Evolutionary conservation across 1,284 basidiomycete species (phyloP).

Genomic region (Ustanciosporium gigantosporum): DNA sequence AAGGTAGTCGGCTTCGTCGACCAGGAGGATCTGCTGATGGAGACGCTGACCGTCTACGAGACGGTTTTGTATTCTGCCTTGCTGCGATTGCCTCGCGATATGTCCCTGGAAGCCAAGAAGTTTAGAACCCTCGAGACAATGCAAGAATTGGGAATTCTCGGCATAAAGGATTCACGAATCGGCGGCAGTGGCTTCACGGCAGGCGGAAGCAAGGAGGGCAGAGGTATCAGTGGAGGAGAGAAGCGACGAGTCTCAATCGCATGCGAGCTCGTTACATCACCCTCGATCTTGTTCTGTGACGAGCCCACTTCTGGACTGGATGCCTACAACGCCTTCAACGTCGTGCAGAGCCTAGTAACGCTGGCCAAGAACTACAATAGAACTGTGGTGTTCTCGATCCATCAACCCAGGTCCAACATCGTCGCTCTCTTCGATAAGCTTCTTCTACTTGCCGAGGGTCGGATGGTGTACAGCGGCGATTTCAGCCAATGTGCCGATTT

Average conservation of each 20-base stretch:
- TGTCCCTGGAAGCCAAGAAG: conserved; percentile 91
- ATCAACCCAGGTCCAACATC: conserved; percentile 97
- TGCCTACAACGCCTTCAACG: conserved; percentile 91
- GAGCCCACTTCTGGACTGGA: conserved; percentile 90
- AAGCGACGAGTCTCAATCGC: conserved; percentile 72
- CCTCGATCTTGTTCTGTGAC: conserved; percentile 91
- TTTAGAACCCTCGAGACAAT: conserved; percentile 92
- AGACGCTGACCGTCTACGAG: conserved; percentile 95
- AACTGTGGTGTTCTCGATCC: conserved; percentile 96
- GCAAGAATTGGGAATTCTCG: conserved; percentile 89
- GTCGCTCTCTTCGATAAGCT: conserved; percentile 92
- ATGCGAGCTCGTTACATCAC: conserved; percentile 95
- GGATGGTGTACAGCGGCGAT: conserved; percentile 78
- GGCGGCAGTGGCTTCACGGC: conserved; percentile 68
- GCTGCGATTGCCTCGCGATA: conserved; percentile 84
- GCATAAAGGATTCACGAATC: conserved; percentile 86
- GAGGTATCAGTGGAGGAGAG: conserved; percentile 51
- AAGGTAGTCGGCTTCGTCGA: conserved; percentile 91
- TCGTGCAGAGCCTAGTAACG: conserved; percentile 82
- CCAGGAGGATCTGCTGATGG: conserved; percentile 95
- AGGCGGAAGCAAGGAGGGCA: conserved; percentile 81
- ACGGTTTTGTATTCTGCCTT: conserved; percentile 91
- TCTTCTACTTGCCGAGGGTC: conserved; percentile 73
- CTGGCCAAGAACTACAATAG: conserved; percentile 86
- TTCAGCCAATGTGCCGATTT: conserved; percentile 76